Evolutionary conservation across 495 filamentous ascomycete genomes (phyloP), one percentile per base, ranked within the genome.

Genomic region (Xeromyces bisporus): DNA sequence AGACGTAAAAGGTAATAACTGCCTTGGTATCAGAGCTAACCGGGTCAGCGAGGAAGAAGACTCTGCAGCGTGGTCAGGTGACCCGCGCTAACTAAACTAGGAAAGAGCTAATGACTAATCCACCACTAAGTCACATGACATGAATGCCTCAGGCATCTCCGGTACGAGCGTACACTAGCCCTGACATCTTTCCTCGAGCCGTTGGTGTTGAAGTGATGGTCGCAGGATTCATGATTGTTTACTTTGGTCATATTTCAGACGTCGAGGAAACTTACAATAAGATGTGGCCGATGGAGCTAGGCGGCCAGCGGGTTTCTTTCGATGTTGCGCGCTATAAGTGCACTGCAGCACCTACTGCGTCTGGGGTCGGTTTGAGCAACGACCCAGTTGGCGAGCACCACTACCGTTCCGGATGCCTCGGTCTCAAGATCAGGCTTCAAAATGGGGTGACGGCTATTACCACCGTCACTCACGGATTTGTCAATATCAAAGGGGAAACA

Each of bases 381-480:
- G 27, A 17, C 15, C 23, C 35, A 13, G 17, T 32, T 15, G 26
- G 15, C 17, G 18, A 26, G 8, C 1, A 34, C 29, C 2, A 8
- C 21, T 8, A 14, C 15, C 29, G 16, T 7, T 8, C 29, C 5
- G 36, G 36, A 12, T 38, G 30, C 26, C 20, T 38, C 5, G 36
- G 36, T 3, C 36, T 38, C 15, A 38, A 18, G 26, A 10, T 38
- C 25, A 9, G 17, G n/a, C 18, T 34, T 25, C 10, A 13, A 25
- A 18, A 38, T 20, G 31, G 36, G 6, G 11, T n/a, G 11, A 26
- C 13, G 20, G 36, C 31, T n/a, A 32, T 38, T 6, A 38, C 36
- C 7, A 38, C 36, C 26, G 31, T 38, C 6, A 38, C 36, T 9
- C 36, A 38, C 30, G 36, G 36, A 7, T 34, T 38, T 29, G 36